Evolutionary conservation across 140 eudicot genomes (phyloP).

Genomic region (Stevia rebaudiana): DNA sequence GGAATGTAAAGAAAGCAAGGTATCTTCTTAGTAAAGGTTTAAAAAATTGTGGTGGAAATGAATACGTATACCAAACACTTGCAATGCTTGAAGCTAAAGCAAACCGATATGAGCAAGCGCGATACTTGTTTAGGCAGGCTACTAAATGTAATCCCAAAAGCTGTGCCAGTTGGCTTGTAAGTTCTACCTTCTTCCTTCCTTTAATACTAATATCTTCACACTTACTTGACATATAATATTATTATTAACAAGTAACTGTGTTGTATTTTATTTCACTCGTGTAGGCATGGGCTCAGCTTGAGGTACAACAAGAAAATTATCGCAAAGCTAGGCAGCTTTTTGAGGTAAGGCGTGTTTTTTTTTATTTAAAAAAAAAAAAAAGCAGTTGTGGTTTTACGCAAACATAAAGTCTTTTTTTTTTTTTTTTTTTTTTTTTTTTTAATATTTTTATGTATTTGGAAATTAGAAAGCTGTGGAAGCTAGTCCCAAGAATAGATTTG

Average conservation of each 20-base stretch:
- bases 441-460: too few relatives aligned
- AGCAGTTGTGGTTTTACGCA: slow-evolving; percentile 4
- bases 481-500: slow-evolving; percentile 93
- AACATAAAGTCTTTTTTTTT: slow-evolving; percentile 4
- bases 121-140: slow-evolving; percentile 85
- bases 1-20: slow-evolving; percentile 80
- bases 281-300: slow-evolving; percentile 99
- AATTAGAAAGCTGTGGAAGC: slow-evolving; percentile 88
- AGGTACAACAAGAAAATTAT: slow-evolving; percentile 65
- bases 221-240: too few relatives aligned
- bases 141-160: slow-evolving; percentile 85
- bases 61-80: slow-evolving; percentile 82
- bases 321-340: slow-evolving; percentile 64
- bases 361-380: not conserved
- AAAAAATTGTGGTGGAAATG: slow-evolving; percentile 81
- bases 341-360: slow-evolving; percentile 47
- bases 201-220: not conserved
- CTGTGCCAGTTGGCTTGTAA: slow-evolving; percentile 99
- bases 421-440: slow-evolving; percentile 8
- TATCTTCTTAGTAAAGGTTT: slow-evolving; percentile 77
- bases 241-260: not conserved
- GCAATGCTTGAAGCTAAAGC: slow-evolving; percentile 94
- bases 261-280: not conserved
- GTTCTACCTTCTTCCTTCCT: slow-evolving; percentile 32
- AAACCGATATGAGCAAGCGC: slow-evolving; percentile 67